Evolutionary conservation across 2,329 filamentous ascomycete genomes (phyloP), one percentile per base, ranked within the genome.

Genomic region (Aspergillus fumigatus): DNA sequence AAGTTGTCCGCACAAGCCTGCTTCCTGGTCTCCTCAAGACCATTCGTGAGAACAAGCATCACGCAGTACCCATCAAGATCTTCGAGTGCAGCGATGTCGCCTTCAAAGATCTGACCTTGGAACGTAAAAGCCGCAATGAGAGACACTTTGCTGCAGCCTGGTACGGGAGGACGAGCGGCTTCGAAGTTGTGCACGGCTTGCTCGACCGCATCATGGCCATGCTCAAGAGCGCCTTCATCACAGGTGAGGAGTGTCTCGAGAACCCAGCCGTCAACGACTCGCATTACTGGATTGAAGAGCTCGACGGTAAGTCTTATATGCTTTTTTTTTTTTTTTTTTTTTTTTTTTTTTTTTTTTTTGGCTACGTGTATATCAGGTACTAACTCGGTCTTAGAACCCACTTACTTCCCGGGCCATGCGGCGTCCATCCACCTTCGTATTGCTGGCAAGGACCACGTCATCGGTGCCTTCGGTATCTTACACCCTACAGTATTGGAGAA

Each of bases 101-200:
- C 29, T 90, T 96, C 81, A 96, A 97, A 78, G 93, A 96, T 67
- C 77, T 87, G 60, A 80, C 80, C 14, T 75, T 86, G 49, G 94
- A 99, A 82, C 86, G 94, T 62, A 91, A 92, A 79, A 89, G 87
- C 65, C 85, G 91, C 64, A 99, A 99, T 73, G 90, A 97, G 80
- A 83, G 93, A 55, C 93, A 96, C 78, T 97, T 96, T 73, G 91
- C 90, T n/a, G 94, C 92, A 9, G 92, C 92, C 1, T 96, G 89
- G 84, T 97, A 93, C 76, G 92, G 92, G 70, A 96, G 94, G 82
- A 90, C 87, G 3, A 92, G 88, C 65, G 94, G 95, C 45, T 99
- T 99, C 74, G 94, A 99, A 77, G 81, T 95, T 62, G 91, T 99
- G 3, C 95, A 99, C 76, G 94, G 94, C 56, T 82, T 99, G 63